Percentiles rank a stretch among this genome's conserved stretches.
Conservation (phyloP, 176 grass and related monocot genomes). For the Musa acuminata region DNA sequence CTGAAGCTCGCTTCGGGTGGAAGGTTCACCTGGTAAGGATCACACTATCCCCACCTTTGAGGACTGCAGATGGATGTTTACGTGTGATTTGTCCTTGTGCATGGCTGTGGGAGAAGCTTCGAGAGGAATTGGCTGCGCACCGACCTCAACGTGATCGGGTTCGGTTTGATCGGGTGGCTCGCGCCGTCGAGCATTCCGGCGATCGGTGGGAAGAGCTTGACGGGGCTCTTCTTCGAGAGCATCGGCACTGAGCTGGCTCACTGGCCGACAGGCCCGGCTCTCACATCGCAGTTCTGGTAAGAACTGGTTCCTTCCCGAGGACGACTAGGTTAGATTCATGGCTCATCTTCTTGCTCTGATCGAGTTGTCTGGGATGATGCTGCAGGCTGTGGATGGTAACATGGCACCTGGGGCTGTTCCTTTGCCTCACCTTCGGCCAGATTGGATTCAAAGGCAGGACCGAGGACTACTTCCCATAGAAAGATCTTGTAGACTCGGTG, state of each 20-base stretch:
- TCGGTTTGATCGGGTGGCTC: constrained; percentile 85
- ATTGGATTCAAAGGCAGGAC: constrained; percentile 98
- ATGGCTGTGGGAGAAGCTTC: constrained; percentile 31
- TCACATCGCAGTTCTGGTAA: constrained; percentile 77
- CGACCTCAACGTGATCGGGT: constrained; percentile 93
- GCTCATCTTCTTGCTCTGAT: too few species aligned
- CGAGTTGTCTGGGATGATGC: not conserved
- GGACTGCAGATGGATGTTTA: not conserved
- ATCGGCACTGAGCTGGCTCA: constrained; percentile 83
- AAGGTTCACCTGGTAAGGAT: constrained; percentile 57
- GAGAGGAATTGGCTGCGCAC: constrained; percentile 74
- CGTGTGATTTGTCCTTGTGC: not conserved
- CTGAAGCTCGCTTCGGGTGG: constrained; percentile 49
- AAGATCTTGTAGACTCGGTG: not conserved
- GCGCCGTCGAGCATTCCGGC: constrained; percentile 73
- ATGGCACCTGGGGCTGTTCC: constrained; percentile 86
- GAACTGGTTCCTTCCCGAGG: not conserved
- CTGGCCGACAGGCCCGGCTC: constrained; percentile 68
- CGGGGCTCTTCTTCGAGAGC: constrained; percentile 91
- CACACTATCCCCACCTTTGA: not conserved
- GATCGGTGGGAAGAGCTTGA: constrained; percentile 89
- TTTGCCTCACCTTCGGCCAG: constrained; percentile 84
- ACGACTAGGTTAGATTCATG: too few species aligned
- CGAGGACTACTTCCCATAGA: constrained; percentile 59
- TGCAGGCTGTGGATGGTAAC: constrained; percentile 85